These are phyloP conservation scores for Bathelium albidoporum DNA, from an alignment of 495 filamentous ascomycete genomes.

Conservation along the genomic window DNA sequence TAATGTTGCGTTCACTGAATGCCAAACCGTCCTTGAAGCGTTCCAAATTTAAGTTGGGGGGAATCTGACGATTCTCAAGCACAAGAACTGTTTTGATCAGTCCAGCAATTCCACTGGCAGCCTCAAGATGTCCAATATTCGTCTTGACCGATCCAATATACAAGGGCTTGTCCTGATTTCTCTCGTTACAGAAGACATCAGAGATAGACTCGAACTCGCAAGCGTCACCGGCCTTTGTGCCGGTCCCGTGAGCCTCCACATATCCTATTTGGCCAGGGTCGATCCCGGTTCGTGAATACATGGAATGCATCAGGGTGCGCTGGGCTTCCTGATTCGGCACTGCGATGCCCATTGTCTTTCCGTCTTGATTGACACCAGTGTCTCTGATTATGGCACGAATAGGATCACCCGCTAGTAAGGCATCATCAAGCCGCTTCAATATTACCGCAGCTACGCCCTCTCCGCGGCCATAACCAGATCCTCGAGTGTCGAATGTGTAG, in stretches of 20 bases:
- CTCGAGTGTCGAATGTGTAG: conserved; percentile 2
- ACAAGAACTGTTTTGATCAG: not conserved
- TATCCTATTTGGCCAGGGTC: conserved; percentile 23
- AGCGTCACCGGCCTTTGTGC: conserved; percentile 31
- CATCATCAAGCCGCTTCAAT: conserved; percentile 32
- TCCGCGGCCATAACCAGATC: conserved; percentile 29
- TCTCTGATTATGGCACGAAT: conserved; percentile 23
- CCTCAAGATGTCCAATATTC: not conserved
- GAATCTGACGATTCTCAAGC: not conserved
- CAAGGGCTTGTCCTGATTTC: not conserved
- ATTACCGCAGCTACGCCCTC: conserved; percentile 28
- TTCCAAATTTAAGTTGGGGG: not conserved
- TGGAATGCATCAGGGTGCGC: not conserved
- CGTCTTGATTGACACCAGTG: conserved; percentile 6
- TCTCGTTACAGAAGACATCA: not conserved
- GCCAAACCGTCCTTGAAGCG: not conserved
- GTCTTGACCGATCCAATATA: not conserved
- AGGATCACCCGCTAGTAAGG: conserved; percentile 29
- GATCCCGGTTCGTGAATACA: conserved; percentile 8
- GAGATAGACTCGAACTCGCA: conserved; percentile 28
- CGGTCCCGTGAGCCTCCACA: conserved; percentile 34
- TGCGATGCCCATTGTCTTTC: not conserved
- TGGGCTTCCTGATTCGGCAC: conserved; percentile 1
- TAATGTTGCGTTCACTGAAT: not conserved
- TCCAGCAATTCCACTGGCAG: not conserved